Evolutionary conservation across 306 rosid species (phyloP).

Genomic region (Cicer judaicum): DNA sequence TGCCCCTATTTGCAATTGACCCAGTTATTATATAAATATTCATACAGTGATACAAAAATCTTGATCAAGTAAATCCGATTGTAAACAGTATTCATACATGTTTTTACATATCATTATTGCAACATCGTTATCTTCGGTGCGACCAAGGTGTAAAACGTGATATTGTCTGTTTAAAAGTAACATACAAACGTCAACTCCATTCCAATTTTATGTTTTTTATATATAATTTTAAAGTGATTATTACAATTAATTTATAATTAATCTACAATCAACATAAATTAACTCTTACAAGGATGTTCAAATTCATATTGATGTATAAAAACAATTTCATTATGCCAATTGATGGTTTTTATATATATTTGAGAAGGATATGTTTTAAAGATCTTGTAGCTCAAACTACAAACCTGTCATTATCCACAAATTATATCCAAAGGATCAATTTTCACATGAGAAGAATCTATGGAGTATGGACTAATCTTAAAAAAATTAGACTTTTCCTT

Average conservation of each 20-base stretch:
- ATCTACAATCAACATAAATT: too few relatives aligned
- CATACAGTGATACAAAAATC: constrained; percentile 21
- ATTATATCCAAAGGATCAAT: constrained; percentile 40
- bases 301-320: background rate
- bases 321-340: background rate
- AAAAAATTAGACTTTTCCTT: too few relatives aligned
- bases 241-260: too few relatives aligned
- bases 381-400: constrained; percentile 49
- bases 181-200: constrained; percentile 1
- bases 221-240: too few relatives aligned
- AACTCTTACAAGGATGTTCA: too few relatives aligned
- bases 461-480: constrained; percentile 37
- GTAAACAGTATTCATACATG: constrained; percentile 23
- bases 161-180: constrained; percentile 24
- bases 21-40: constrained; percentile 50
- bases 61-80: constrained; percentile 34
- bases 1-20: constrained; percentile 61
- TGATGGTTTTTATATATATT: constrained; percentile 35
- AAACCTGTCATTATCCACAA: constrained; percentile 43
- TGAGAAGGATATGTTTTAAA: constrained; percentile 47
- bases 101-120: constrained; percentile 33
- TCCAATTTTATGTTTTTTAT: too few relatives aligned
- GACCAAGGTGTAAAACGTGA: constrained; percentile 34
- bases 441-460: constrained; percentile 68
- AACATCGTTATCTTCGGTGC: constrained; percentile 40